phyloP scores from a whole-genome alignment of 2,329 filamentous ascomycete species.

The Ceratocystis colombiana region DNA sequence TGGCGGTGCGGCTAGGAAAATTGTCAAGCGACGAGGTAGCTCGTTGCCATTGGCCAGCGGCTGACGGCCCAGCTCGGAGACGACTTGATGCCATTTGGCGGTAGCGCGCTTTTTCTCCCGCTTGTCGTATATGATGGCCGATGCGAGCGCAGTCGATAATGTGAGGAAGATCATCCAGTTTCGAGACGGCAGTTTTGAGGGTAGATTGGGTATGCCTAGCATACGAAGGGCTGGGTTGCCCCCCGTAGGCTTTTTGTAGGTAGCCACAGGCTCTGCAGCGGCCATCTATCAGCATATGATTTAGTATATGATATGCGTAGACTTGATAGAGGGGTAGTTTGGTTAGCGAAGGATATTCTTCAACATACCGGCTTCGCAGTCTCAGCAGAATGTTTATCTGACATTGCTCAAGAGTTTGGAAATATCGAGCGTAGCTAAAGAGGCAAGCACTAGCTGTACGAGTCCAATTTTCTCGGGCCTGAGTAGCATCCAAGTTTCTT shows the following conservation, averaged over 20 bases:
- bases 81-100: slow-evolving; percentile 73
- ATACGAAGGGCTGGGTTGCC: slow-evolving; percentile 64
- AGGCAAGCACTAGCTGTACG: background rate
- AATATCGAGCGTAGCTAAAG: background rate
- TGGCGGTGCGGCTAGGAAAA: slow-evolving; percentile 78
- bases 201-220: slow-evolving; percentile 77
- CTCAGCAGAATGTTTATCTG: background rate
- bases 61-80: slow-evolving; percentile 74
- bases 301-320: slow-evolving; percentile 1
- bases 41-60: slow-evolving; percentile 56
- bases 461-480: background rate
- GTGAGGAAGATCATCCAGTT: slow-evolving; percentile 97
- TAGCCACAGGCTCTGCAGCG: slow-evolving; percentile 11
- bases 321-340: background rate
- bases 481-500: background rate
- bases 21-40: slow-evolving; percentile 72
- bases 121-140: slow-evolving; percentile 81
- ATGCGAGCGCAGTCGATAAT: slow-evolving; percentile 65
- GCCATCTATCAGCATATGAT: slow-evolving; percentile 1
- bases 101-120: slow-evolving; percentile 78
- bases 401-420: background rate
- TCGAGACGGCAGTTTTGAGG: slow-evolving; percentile 76
- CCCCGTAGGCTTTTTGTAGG: slow-evolving; percentile 22
- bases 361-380: slow-evolving; percentile 11
- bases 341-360: background rate